A percentile compares a stretch with the other conserved stretches of the same genome.
Evolutionary conservation across 1,284 basidiomycete species (phyloP).

Genomic region (Anthracocystis walkeri): DNA sequence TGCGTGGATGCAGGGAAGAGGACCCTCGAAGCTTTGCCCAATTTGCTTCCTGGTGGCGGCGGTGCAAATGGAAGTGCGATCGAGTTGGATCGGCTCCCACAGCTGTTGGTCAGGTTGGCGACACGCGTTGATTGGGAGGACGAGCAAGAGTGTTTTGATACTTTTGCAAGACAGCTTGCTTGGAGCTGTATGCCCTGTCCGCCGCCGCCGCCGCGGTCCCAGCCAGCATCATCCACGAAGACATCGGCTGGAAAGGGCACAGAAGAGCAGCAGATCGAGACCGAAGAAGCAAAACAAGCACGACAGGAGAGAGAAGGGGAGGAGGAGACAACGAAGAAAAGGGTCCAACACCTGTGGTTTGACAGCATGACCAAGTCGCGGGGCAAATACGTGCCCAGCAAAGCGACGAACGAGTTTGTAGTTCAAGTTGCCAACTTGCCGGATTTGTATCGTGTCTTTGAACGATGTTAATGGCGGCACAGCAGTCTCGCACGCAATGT

Average conservation of each 20-base stretch:
- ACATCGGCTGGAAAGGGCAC: not conserved
- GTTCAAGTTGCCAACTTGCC: constrained; percentile 63
- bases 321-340: constrained; percentile 16
- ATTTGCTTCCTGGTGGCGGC: constrained; percentile 76
- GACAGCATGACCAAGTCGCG: constrained; percentile 51
- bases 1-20: constrained; percentile 74
- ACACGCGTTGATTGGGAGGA: constrained; percentile 85
- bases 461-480: constrained; percentile 56
- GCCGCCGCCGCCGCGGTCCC: constrained; percentile 12
- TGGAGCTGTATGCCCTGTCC: constrained; percentile 70
- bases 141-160: constrained; percentile 86
- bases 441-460: constrained; percentile 68
- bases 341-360: constrained; percentile 59
- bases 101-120: constrained; percentile 64
- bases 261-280: not conserved
- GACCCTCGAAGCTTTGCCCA: constrained; percentile 79
- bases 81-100: constrained; percentile 74
- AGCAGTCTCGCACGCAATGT: too few relatives aligned
- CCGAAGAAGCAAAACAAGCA: not conserved
- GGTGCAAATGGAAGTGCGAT: constrained; percentile 78
- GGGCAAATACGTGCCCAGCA: constrained; percentile 37
- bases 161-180: constrained; percentile 85
- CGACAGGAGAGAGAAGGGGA: constrained; percentile 19
- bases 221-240: not conserved
- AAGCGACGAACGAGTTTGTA: constrained; percentile 34